Percentiles rank a stretch among this genome's conserved stretches.
Evolutionary conservation across 208 protist genomes (phyloP).

Genomic region (Crithidia brevicula): DNA sequence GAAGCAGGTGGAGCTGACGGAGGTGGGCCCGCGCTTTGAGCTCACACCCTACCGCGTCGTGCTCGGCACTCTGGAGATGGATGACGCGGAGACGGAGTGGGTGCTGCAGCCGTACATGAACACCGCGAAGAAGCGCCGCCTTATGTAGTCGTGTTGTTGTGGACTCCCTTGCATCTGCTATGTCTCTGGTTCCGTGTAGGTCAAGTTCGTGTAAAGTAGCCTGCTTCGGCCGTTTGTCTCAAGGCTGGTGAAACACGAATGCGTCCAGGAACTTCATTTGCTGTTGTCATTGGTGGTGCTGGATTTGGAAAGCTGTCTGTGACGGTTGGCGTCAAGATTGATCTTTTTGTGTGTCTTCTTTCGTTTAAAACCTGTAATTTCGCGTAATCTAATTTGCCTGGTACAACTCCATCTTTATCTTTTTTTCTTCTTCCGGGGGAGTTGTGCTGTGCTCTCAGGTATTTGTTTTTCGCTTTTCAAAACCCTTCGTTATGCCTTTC

Average conservation of each 20-base stretch:
- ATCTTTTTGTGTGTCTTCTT: neutral
- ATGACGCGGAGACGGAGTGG: conserved; percentile 99
- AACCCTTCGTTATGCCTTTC: too few relatives aligned
- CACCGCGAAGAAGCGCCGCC: conserved; percentile 95
- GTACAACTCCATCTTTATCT: conserved; percentile 14
- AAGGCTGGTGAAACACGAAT: too few relatives aligned
- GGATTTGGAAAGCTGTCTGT: too few relatives aligned
- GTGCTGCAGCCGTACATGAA: conserved; percentile 99
- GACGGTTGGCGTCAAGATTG: too few relatives aligned
- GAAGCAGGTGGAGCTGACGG: conserved; percentile 91
- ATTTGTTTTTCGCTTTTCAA: too few relatives aligned
- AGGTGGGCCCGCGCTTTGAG: conserved; percentile 99
- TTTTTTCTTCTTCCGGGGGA: conserved; percentile 9
- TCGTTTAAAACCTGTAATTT: conserved; percentile 6
- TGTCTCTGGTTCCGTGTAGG: too few relatives aligned
- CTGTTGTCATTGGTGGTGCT: conserved; percentile 3
- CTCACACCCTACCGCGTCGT: conserved; percentile 97
- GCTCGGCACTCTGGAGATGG: conserved; percentile 95
- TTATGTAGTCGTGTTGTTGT: conserved; percentile 47
- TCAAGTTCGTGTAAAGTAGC: too few relatives aligned
- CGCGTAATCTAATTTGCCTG: conserved; percentile 17
- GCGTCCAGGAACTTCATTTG: too few relatives aligned
- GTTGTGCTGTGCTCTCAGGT: too few relatives aligned
- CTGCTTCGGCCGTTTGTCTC: neutral
- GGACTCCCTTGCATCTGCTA: neutral